Base-by-base conservation (phyloP, 192 early-diverging fungal species). In the Podila epigama region DNA sequence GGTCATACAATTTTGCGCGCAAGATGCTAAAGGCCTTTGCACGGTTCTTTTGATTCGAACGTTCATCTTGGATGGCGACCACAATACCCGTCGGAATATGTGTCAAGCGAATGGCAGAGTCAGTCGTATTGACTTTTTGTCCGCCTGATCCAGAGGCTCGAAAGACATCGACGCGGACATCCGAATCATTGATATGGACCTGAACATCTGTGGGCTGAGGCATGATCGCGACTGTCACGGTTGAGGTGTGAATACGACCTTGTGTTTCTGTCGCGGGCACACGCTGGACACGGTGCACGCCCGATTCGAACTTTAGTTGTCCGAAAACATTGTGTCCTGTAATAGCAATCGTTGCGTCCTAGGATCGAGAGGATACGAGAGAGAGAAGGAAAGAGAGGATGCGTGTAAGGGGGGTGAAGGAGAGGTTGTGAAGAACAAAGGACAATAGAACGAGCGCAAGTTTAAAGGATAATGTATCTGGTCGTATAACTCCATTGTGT, bases 81-180 rank as follows among this genome's bases (percentile, higher is more conserved):
- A 88, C 85, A 37, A 96, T 90, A 0, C 96, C 96, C 4, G 95
- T 95, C 8, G 97, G 94, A 25, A 97, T 66, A 83, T 99, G 97
- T 9, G 93, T 96, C 31, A 99, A 87, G 6, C 96, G 87, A 60
- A 98, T 95, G 8, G 97, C 96, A 68, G 90, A 92, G 58, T 98
- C 96, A 0, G 97, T 97, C 4, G 92, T 98, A 58, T 97, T 99
- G 8, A 98, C 96, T 70, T 97, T 96, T 86, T 94, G 93, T 16
- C 93, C 93, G n/a, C 93, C 93, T n/a, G 89, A 87, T 13, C 93
- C 93, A 15, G 88, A 90, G 28, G 93, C 89, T 7, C 93, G 82
- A 64, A 88, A 93, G 32, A 88, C 84, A 58, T 94, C 93, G 29
- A 93, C 84, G 1, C 89, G 82, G 6, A 94, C 71, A 54, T 93